These are phyloP conservation scores for Viola pubescens DNA, from an alignment of 441 rosid genomes.

Conservation along the genomic window DNA sequence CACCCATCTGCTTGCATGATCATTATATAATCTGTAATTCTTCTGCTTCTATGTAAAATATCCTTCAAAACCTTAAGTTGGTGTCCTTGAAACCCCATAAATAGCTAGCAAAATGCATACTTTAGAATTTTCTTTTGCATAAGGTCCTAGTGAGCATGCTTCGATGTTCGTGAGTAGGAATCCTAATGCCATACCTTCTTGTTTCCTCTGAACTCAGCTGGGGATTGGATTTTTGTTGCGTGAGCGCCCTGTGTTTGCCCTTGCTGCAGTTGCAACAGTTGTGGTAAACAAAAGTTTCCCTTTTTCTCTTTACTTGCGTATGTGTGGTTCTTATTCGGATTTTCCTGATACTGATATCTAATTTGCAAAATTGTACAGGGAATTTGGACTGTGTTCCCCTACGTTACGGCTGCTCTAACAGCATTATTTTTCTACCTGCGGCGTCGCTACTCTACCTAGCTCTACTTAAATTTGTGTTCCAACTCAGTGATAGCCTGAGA, in stretches of 20 bases:
- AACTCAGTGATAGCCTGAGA: too few species aligned
- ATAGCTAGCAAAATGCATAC: too few species aligned
- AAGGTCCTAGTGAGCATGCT: neutral
- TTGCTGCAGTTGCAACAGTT: constrained; percentile 70
- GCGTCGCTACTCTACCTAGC: constrained; percentile 29
- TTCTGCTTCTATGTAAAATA: neutral
- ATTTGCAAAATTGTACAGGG: constrained; percentile 39
- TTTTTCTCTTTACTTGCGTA: neutral
- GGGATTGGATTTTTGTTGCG: constrained; percentile 64
- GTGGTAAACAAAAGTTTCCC: constrained; percentile 38
- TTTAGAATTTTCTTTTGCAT: neutral
- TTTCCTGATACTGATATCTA: constrained; percentile 8
- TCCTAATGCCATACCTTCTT: constrained; percentile 15
- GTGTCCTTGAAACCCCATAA: too few species aligned
- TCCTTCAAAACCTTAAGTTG: too few species aligned
- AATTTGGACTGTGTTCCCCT: constrained; percentile 72
- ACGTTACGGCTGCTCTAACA: constrained; percentile 55
- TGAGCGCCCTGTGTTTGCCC: constrained; percentile 64
- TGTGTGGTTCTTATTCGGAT: neutral
- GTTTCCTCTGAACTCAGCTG: constrained; percentile 34
- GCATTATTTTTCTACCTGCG: constrained; percentile 52
- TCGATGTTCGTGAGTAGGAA: neutral
- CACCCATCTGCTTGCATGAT: neutral
- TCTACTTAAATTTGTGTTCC: neutral
- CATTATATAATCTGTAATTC: neutral